Conservation (phyloP, 2,329 filamentous ascomycete species). For the Aspergillus caelatus region DNA sequence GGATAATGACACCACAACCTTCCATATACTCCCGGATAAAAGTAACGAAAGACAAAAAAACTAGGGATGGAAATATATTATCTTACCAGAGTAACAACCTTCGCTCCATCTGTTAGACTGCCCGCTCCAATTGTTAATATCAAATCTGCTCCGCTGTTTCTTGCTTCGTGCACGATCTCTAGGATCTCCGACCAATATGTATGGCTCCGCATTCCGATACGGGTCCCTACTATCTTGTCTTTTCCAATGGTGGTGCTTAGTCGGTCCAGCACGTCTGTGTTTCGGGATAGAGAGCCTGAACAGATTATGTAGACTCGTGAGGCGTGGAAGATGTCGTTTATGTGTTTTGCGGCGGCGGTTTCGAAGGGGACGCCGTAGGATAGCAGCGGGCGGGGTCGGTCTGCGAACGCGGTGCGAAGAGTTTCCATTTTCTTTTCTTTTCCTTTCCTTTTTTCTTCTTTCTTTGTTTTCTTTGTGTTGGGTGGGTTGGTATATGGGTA, state of each 20-base stretch:
- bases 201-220: constrained; percentile 57
- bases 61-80: not conserved
- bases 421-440: constrained; percentile 31
- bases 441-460: not conserved
- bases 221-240: constrained; percentile 45
- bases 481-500: not conserved
- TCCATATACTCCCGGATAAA: too few species aligned
- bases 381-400: constrained; percentile 44
- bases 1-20: too few species aligned
- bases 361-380: constrained; percentile 54
- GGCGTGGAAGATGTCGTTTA: constrained; percentile 48
- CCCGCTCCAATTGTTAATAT: constrained; percentile 60
- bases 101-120: constrained; percentile 60
- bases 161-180: constrained; percentile 48
- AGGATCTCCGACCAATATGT: constrained; percentile 58
- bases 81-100: constrained; percentile 52
- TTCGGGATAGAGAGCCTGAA: constrained; percentile 52
- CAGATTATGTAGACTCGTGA: constrained; percentile 55
- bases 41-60: too few species aligned
- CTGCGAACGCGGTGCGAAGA: constrained; percentile 40
- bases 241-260: constrained; percentile 47
- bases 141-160: constrained; percentile 47
- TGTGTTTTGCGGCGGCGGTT: constrained; percentile 50
- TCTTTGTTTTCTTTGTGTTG: not conserved
- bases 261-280: constrained; percentile 49